A percentile compares a stretch with the other conserved stretches of the same genome.
These are phyloP conservation scores for Pestalotiopsis sp. DNA, from an alignment of 2,329 filamentous ascomycete species.

Conservation along the genomic window DNA sequence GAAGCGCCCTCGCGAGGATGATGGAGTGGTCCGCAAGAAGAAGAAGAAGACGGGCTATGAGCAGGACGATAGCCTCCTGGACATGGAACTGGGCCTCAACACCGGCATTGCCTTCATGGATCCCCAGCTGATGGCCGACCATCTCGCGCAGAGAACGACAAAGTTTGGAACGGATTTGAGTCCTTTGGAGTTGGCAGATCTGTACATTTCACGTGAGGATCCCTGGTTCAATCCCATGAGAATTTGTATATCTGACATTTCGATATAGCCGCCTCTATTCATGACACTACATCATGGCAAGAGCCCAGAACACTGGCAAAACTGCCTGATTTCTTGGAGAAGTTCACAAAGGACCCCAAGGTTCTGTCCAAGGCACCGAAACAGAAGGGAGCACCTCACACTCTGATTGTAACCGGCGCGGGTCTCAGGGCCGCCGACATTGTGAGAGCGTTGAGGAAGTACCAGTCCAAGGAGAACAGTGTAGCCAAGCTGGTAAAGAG, in stretches of 20 bases:
- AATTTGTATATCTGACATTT: neutral
- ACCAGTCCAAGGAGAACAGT: constrained; percentile 75
- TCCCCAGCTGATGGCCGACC: constrained; percentile 79
- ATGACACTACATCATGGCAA: constrained; percentile 78
- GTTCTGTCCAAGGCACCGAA: constrained; percentile 67
- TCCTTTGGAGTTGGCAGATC: constrained; percentile 80
- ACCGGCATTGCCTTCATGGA: constrained; percentile 82
- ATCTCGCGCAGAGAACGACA: constrained; percentile 78
- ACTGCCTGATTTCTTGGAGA: constrained; percentile 78
- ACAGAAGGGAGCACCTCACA: constrained; percentile 77
- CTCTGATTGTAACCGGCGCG: constrained; percentile 83
- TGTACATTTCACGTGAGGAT: constrained; percentile 73
- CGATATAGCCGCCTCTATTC: constrained; percentile 68
- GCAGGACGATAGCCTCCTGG: constrained; percentile 58
- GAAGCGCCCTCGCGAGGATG: constrained; percentile 60
- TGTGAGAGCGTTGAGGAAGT: constrained; percentile 73
- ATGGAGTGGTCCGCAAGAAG: constrained; percentile 45
- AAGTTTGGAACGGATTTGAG: constrained; percentile 82
- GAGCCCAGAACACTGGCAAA: constrained; percentile 70
- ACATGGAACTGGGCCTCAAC: constrained; percentile 77
- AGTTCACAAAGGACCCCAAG: constrained; percentile 59
- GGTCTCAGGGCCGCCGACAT: constrained; percentile 87
- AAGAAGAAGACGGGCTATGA: constrained; percentile 60
- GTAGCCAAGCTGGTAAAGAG: constrained; percentile 76
- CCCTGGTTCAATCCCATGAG: neutral